Conservation (phyloP, 306 rosid genomes). For the Fragaria vesca region DNA sequence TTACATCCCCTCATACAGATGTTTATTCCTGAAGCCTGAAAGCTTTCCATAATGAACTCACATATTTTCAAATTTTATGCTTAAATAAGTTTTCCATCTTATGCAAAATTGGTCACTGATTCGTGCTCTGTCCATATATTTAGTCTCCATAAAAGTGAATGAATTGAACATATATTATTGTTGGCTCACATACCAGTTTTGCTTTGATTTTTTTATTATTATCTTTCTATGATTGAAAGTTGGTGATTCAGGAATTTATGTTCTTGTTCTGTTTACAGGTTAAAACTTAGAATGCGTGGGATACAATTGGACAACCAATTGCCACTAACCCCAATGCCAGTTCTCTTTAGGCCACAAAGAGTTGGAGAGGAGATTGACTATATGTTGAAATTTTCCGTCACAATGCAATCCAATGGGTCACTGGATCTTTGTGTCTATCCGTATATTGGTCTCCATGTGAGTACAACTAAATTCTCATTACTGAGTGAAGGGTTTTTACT, state of each 20-base stretch:
- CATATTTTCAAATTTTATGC: not conserved
- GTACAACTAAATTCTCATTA: constrained; percentile 28
- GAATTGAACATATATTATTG: not conserved
- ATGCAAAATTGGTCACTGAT: not conserved
- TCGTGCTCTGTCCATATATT: not conserved
- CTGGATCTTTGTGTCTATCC: constrained; percentile 89
- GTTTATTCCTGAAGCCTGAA: not conserved
- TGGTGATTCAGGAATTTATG: constrained; percentile 28
- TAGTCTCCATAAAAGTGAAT: not conserved
- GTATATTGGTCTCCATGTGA: constrained; percentile 86
- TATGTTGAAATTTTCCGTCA: constrained; percentile 81
- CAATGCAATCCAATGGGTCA: constrained; percentile 87
- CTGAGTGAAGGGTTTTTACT: constrained; percentile 13
- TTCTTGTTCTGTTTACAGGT: constrained; percentile 47
- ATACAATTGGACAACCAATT: constrained; percentile 93
- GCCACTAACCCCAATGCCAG: constrained; percentile 95
- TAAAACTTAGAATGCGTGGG: constrained; percentile 83
- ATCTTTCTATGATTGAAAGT: not conserved
- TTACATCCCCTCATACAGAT: not conserved
- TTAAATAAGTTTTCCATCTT: not conserved
- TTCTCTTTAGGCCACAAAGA: constrained; percentile 92
- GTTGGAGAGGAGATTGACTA: constrained; percentile 67
- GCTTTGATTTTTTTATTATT: not conserved
- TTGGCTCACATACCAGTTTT: not conserved
- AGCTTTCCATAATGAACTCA: not conserved